These are phyloP conservation scores for Monosporascus cannonballus DNA, from an alignment of 2,329 filamentous ascomycete genomes.

Conservation along the genomic window DNA sequence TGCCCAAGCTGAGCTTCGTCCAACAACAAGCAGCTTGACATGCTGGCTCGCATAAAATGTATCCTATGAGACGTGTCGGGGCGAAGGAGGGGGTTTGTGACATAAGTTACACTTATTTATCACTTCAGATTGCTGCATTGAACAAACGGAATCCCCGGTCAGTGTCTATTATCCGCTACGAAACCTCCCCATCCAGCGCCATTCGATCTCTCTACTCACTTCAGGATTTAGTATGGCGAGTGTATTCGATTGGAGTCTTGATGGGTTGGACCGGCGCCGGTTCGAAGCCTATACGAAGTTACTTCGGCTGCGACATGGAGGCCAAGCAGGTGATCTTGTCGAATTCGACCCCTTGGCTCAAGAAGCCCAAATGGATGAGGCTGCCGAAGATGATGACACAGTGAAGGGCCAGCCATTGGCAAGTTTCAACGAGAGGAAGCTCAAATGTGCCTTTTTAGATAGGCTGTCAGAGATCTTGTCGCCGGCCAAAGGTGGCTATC, in stretches of 20 bases:
- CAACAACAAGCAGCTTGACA: too few species aligned
- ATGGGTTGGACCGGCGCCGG: background rate
- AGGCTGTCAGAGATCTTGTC: background rate
- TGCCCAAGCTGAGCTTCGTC: too few species aligned
- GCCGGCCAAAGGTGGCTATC: background rate
- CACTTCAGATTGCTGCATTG: too few species aligned
- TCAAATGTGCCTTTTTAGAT: background rate
- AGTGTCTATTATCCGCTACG: too few species aligned
- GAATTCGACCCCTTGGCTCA: background rate
- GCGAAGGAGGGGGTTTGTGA: too few species aligned
- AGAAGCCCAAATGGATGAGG: background rate
- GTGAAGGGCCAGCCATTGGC: background rate
- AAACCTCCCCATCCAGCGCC: too few species aligned
- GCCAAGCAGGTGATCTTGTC: background rate
- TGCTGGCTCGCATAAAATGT: too few species aligned
- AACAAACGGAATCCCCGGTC: too few species aligned
- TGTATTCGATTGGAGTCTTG: background rate
- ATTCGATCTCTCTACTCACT: too few species aligned
- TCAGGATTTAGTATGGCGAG: background rate
- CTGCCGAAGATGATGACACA: background rate
- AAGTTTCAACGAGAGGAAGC: background rate
- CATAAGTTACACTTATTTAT: too few species aligned
- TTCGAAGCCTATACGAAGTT: conserved; percentile 1
- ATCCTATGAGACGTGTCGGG: too few species aligned
- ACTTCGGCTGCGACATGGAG: background rate